Percentiles rank a stretch among this genome's conserved stretches.
phyloP scores from a whole-genome alignment of 2,329 filamentous ascomycete species.

The Calonectria ilicicola region DNA sequence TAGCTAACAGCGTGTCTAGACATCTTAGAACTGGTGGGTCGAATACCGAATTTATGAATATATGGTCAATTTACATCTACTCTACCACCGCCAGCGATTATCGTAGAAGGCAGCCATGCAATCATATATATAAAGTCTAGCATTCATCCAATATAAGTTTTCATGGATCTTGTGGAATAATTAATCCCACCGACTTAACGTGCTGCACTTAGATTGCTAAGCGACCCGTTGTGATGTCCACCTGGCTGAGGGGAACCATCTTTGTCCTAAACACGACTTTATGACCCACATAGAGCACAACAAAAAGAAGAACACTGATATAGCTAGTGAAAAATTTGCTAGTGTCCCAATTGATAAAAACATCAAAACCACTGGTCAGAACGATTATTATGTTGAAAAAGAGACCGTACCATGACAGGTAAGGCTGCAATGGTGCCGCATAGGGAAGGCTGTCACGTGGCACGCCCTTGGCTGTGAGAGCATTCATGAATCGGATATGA shows the following conservation, averaged over 20 bases:
- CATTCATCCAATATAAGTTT: too few relatives aligned
- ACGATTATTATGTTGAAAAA: slow-evolving; percentile 74
- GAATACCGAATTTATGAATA: too few relatives aligned
- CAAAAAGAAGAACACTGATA: slow-evolving; percentile 73
- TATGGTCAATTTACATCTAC: too few relatives aligned
- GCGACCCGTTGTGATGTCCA: slow-evolving; percentile 44
- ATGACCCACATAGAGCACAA: slow-evolving; percentile 69
- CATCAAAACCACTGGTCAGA: slow-evolving; percentile 76
- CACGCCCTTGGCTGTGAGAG: slow-evolving; percentile 67
- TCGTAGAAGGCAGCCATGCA: too few relatives aligned
- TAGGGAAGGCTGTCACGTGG: slow-evolving; percentile 71
- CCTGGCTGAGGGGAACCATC: slow-evolving; percentile 49
- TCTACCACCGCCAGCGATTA: too few relatives aligned
- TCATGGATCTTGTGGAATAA: too few relatives aligned
- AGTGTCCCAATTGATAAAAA: slow-evolving; percentile 73
- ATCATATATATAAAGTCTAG: too few relatives aligned
- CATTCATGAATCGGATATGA: slow-evolving; percentile 74
- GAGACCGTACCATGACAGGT: slow-evolving; percentile 73
- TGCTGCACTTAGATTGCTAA: not conserved
- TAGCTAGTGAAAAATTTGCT: slow-evolving; percentile 74
- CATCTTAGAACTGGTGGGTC: too few relatives aligned
- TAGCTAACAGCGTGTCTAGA: too few relatives aligned
- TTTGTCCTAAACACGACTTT: slow-evolving; percentile 61
- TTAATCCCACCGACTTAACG: too few relatives aligned
- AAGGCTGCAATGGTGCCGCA: slow-evolving; percentile 71